Base-by-base conservation (phyloP, 495 filamentous ascomycete genomes). In the Annulohypoxylon maeteangense region DNA sequence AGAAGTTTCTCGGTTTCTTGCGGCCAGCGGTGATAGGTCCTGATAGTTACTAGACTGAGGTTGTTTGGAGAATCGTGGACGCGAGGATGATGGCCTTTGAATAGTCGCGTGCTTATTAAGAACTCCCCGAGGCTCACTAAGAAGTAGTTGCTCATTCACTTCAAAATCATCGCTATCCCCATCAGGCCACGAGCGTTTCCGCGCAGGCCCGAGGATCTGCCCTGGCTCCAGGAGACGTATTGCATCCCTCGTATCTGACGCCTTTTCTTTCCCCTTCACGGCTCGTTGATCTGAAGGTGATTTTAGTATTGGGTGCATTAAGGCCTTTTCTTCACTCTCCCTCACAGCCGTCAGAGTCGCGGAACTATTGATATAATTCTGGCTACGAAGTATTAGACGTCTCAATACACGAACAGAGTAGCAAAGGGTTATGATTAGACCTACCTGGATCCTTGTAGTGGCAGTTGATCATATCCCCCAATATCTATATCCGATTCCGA, bases 131-230 rank as follows among this genome's bases (percentile, higher is more conserved):
- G 71, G 59, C 56, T 68, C 55, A 11, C 56, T 31, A 1, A 54
- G 45, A 48, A 72, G 51, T 54, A 72, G 51, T 54, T 76, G 73
- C 23, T 70, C 56, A 42, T 78, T 76, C 45, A 74, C 68, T 48
- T 78, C 74, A 20, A 78, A 78, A 55, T 74, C 75, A 27, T 76
- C 65, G 18, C 40, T 34, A 36, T 55, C 23, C 18, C 18, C 38
- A 14, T 18, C 27, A 7, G 64, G 22, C 5, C 25, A 47, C 10
- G 50, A 14, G 3, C 64, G 72, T 64, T 75, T 73, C 32, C 29
- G 14, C 14, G 42, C 40, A 59, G 20, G 44, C 7, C 18, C 38
- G 10, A 78, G 23, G 11, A 76, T 23, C 1, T 65, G 64, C 11
- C 32, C 50, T 25, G 75, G 65, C 18, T 72, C 58, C 7, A 78